A percentile compares a stretch with the other conserved stretches of the same genome.
These are phyloP conservation scores for Fusarium sp. DNA, from an alignment of 2,329 filamentous ascomycete genomes.

Conservation along the genomic window DNA sequence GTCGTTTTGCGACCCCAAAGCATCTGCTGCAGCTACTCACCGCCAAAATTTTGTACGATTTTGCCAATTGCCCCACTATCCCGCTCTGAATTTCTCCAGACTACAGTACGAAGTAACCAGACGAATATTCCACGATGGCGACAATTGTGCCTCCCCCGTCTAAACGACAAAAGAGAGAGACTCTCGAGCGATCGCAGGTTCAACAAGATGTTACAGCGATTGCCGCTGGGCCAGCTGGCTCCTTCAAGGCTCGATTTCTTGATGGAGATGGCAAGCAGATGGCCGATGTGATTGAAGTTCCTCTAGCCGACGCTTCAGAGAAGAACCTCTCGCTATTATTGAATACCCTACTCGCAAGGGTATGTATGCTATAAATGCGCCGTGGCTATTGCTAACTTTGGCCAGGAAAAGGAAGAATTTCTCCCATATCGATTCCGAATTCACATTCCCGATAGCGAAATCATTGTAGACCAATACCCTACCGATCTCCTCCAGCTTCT, in stretches of 20 bases:
- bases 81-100: slow-evolving; percentile 26
- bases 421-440: slow-evolving; percentile 72
- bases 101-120: slow-evolving; percentile 7
- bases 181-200: slow-evolving; percentile 75
- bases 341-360: slow-evolving; percentile 84
- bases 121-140: slow-evolving; percentile 68
- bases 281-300: slow-evolving; percentile 77
- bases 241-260: slow-evolving; percentile 87
- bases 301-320: slow-evolving; percentile 85
- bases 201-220: slow-evolving; percentile 79
- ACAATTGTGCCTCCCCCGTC: slow-evolving; percentile 86
- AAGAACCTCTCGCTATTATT: slow-evolving; percentile 90
- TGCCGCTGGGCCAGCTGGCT: slow-evolving; percentile 76
- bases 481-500: slow-evolving; percentile 66
- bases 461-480: slow-evolving; percentile 68
- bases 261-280: slow-evolving; percentile 81
- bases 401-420: slow-evolving; percentile 68
- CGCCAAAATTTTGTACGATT: slow-evolving; percentile 50
- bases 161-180: slow-evolving; percentile 86
- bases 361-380: slow-evolving; percentile 52
- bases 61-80: slow-evolving; percentile 50
- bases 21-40: slow-evolving; percentile 42
- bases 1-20: background rate
- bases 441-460: slow-evolving; percentile 65
- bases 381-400: slow-evolving; percentile 6